phyloP scores from a whole-genome alignment of 2,329 filamentous ascomycete genomes.

The Cytospora paraplurivora region DNA sequence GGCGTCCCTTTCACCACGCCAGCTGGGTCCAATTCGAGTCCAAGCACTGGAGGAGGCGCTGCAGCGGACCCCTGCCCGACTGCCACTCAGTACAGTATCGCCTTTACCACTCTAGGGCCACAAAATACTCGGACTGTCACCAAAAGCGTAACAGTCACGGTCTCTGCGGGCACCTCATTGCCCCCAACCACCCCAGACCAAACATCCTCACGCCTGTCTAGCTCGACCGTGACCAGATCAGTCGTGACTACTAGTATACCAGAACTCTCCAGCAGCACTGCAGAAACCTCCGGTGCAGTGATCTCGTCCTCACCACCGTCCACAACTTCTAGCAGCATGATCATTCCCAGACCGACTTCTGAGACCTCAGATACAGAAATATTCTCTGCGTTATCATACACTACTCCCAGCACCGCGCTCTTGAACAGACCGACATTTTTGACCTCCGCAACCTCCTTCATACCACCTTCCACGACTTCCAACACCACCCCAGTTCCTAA shows the following conservation, averaged over 20 bases:
- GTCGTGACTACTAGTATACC: neutral
- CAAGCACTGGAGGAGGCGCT: neutral
- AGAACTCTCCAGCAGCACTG: too few species aligned
- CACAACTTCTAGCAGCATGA: neutral
- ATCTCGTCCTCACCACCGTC: too few species aligned
- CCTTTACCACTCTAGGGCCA: neutral
- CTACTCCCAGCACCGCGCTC: too few species aligned
- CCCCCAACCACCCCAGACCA: neutral
- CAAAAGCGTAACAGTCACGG: neutral
- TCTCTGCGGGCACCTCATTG: neutral
- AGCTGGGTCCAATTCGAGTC: neutral
- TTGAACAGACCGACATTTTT: too few species aligned
- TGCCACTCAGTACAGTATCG: neutral
- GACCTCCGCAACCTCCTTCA: too few species aligned
- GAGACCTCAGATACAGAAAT: too few species aligned
- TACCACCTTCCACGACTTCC: neutral
- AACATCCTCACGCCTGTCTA: neutral
- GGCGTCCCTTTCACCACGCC: neutral
- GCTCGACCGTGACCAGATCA: neutral
- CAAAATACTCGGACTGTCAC: neutral
- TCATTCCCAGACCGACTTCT: neutral
- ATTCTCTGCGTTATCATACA: too few species aligned
- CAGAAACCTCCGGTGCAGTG: too few species aligned
- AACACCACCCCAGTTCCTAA: neutral
- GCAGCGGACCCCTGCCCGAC: neutral